Percentiles rank a stretch among this genome's conserved stretches.
Evolutionary conservation across 1,284 basidiomycete species (phyloP).

Genomic region (Gastroboletus turbinatus): DNA sequence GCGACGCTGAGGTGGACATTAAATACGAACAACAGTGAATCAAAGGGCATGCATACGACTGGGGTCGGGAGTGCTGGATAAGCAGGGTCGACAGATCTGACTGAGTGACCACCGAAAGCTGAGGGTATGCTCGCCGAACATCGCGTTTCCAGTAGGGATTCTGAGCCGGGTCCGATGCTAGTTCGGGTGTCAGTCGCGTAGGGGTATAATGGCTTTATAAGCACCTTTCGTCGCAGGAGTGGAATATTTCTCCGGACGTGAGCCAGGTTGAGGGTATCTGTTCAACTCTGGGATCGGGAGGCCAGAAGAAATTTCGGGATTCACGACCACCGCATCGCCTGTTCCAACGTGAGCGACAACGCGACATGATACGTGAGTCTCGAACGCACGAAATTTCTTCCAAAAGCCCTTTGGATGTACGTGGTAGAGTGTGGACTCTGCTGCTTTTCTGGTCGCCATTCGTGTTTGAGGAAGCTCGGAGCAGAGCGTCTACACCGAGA

Average conservation of each 20-base stretch:
- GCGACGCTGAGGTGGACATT: conserved; percentile 46
- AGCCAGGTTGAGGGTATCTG: conserved; percentile 85
- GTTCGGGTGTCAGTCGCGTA: conserved; percentile 5
- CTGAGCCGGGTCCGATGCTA: conserved; percentile 79
- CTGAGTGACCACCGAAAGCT: conserved; percentile 83
- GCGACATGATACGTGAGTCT: neutral
- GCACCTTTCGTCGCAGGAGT: conserved; percentile 86
- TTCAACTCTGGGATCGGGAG: conserved; percentile 76
- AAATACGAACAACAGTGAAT: neutral
- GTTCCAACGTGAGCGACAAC: conserved; percentile 15
- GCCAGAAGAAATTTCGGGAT: conserved; percentile 90
- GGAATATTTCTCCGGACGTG: conserved; percentile 81
- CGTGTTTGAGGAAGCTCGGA: conserved; percentile 9
- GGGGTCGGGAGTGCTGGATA: conserved; percentile 72
- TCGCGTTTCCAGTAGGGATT: conserved; percentile 96
- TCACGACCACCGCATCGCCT: conserved; percentile 78
- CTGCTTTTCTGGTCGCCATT: conserved; percentile 73
- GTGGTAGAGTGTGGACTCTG: conserved; percentile 87
- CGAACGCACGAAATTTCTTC: conserved; percentile 84
- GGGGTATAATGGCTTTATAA: conserved; percentile 19
- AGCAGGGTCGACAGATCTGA: conserved; percentile 78
- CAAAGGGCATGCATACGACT: conserved; percentile 50
- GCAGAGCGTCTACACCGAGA: neutral
- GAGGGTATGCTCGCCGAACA: conserved; percentile 88
- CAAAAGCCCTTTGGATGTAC: conserved; percentile 86